Conservation (phyloP, 768 basidiomycete species). For the Tylopilus subfusipes region DNA sequence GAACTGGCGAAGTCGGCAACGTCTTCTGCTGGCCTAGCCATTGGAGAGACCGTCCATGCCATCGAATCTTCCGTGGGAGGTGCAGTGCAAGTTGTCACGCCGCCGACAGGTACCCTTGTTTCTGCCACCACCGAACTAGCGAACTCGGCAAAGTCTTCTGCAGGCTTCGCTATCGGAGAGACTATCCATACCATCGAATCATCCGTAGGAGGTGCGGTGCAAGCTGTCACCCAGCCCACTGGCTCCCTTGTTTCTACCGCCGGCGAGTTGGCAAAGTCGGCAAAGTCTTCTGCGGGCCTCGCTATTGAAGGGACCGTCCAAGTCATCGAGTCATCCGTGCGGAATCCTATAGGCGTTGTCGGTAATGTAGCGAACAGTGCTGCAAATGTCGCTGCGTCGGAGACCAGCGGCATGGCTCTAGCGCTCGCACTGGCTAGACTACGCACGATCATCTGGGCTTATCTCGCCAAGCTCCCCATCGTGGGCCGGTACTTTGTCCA, state of each 20-base stretch:
- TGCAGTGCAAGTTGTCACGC: background rate
- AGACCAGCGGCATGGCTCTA: conserved; percentile 4
- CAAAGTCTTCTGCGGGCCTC: background rate
- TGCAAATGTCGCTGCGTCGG: background rate
- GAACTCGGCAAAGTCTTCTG: background rate
- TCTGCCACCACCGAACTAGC: background rate
- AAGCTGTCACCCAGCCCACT: background rate
- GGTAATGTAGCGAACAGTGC: background rate
- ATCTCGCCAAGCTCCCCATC: conserved; percentile 19
- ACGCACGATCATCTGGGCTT: conserved; percentile 8
- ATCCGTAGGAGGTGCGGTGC: background rate
- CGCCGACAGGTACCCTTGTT: background rate
- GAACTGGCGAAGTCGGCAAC: background rate
- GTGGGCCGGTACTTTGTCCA: conserved; percentile 20
- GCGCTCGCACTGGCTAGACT: conserved; percentile 9
- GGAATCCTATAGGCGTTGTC: background rate
- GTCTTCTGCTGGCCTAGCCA: background rate
- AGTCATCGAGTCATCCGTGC: background rate
- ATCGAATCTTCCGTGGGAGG: background rate
- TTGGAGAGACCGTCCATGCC: background rate
- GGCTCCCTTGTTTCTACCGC: background rate
- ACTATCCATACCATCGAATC: background rate
- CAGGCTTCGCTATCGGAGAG: background rate
- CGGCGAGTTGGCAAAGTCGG: background rate
- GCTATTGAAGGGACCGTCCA: background rate